These are phyloP conservation scores for Pelargonium australe DNA, from an alignment of 441 rosid species.

Conservation along the genomic window DNA sequence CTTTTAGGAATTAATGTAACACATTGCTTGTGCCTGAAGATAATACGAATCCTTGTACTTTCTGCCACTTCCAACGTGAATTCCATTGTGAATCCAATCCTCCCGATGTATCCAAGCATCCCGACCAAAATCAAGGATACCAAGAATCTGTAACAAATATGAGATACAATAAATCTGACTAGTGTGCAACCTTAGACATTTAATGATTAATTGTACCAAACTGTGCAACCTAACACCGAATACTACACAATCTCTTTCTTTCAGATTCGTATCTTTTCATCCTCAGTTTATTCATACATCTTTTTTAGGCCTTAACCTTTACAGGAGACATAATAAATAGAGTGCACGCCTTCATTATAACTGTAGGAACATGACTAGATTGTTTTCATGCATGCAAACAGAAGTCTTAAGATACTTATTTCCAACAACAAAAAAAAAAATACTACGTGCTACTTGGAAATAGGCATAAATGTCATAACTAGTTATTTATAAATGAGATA, in stretches of 20 bases:
- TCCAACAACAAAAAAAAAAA: not conserved
- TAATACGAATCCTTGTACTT: conserved; percentile 91
- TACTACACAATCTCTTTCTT: not conserved
- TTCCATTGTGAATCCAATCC: conserved; percentile 83
- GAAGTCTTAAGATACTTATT: not conserved
- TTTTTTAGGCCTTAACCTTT: not conserved
- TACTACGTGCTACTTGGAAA: not conserved
- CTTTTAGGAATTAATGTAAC: conserved; percentile 59
- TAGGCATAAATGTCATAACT: not conserved
- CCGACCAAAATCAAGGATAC: conserved; percentile 75
- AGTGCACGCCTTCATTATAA: not conserved
- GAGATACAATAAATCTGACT: no score
- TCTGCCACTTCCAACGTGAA: conserved; percentile 61
- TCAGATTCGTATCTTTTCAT: not conserved
- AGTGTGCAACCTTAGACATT: no score
- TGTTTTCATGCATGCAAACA: not conserved
- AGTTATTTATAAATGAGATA: no score
- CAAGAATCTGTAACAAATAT: conserved; percentile 52
- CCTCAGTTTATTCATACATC: not conserved
- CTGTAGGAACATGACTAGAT: not conserved
- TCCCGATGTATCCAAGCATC: conserved; percentile 85
- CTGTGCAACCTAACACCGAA: not conserved
- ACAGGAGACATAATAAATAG: not conserved
- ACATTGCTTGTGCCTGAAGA: conserved; percentile 75
- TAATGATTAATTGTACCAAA: not conserved